Conservation (phyloP, 1,139 yeast genomes). For the Suhomyces bolitotheri region DNA sequence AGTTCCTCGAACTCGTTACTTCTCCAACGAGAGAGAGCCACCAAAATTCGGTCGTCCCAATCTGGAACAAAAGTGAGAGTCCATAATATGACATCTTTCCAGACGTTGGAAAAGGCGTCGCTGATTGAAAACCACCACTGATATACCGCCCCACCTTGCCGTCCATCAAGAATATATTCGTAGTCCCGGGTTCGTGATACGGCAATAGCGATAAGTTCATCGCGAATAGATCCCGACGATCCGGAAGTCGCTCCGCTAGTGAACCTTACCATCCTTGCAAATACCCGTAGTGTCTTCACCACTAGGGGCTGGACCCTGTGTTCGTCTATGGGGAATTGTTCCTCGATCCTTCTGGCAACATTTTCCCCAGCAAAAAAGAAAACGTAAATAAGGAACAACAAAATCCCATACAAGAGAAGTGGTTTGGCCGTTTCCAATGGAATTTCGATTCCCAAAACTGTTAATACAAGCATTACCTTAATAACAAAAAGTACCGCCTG, state of each 20-base stretch:
- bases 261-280: slow-evolving; percentile 1
- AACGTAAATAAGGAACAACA: slow-evolving; percentile 11
- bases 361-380: slow-evolving; percentile 13
- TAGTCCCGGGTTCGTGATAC: slow-evolving; percentile 28
- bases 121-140: slow-evolving; percentile 13
- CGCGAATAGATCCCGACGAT: slow-evolving; percentile 1
- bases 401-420: slow-evolving; percentile 4
- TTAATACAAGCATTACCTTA: slow-evolving; percentile 13
- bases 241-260: slow-evolving; percentile 12
- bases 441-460: slow-evolving; percentile 15
- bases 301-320: slow-evolving; percentile 1
- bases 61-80: slow-evolving; percentile 25
- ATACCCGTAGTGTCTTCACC: neutral
- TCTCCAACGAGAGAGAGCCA: slow-evolving; percentile 22
- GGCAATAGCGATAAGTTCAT: slow-evolving; percentile 20
- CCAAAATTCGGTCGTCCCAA: slow-evolving; percentile 16
- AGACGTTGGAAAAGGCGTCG: slow-evolving; percentile 17
- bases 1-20: slow-evolving; percentile 23
- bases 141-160: slow-evolving; percentile 11
- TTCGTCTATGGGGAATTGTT: slow-evolving; percentile 1
- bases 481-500: slow-evolving; percentile 5
- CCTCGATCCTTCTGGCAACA: slow-evolving; percentile 17
- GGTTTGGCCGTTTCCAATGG: slow-evolving; percentile 9
- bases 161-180: slow-evolving; percentile 21
- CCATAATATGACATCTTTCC: slow-evolving; percentile 26